Conservation (phyloP, 202 grass and related monocot genomes). For the Eragrostis tef region DNA sequence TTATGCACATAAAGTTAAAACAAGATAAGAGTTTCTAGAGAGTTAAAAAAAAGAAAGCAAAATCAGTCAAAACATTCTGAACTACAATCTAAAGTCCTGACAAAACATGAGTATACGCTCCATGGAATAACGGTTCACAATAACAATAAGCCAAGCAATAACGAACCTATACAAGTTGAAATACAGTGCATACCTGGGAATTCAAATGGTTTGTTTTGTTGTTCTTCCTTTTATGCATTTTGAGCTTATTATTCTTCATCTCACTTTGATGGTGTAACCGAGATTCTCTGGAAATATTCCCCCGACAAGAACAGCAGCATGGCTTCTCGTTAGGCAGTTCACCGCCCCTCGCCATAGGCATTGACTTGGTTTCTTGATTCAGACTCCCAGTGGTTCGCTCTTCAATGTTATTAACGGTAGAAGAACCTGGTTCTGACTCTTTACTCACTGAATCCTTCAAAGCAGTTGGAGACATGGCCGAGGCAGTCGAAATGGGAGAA, state of each 20-base stretch:
- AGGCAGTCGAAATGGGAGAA: conserved; percentile 70
- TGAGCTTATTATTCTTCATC: conserved; percentile 67
- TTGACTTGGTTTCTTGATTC: conserved; percentile 44
- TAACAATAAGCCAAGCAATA: conserved; percentile 24
- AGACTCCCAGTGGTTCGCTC: conserved; percentile 38
- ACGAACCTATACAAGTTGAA: conserved; percentile 33
- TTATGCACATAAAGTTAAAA: neutral
- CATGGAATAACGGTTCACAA: conserved; percentile 43
- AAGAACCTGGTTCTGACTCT: conserved; percentile 41
- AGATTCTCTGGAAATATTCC: conserved; percentile 66
- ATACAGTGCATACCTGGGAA: conserved; percentile 54
- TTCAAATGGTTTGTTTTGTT: conserved; percentile 56
- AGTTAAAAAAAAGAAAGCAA: neutral
- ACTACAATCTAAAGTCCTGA: conserved; percentile 15
- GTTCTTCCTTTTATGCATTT: conserved; percentile 64
- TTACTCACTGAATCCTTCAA: conserved; percentile 53
- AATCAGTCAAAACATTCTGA: conserved; percentile 9
- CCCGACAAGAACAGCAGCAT: conserved; percentile 72
- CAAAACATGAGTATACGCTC: conserved; percentile 27
- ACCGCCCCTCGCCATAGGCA: conserved; percentile 32
- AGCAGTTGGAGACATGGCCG: conserved; percentile 62
- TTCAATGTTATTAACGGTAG: conserved; percentile 45
- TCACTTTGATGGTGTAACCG: conserved; percentile 48
- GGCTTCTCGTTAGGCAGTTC: conserved; percentile 56
- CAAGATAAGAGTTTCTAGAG: neutral